Evolutionary conservation across 1,284 basidiomycete genomes (phyloP), one percentile per base, ranked within the genome.

Genomic region (Agroathelia rolfsii): DNA sequence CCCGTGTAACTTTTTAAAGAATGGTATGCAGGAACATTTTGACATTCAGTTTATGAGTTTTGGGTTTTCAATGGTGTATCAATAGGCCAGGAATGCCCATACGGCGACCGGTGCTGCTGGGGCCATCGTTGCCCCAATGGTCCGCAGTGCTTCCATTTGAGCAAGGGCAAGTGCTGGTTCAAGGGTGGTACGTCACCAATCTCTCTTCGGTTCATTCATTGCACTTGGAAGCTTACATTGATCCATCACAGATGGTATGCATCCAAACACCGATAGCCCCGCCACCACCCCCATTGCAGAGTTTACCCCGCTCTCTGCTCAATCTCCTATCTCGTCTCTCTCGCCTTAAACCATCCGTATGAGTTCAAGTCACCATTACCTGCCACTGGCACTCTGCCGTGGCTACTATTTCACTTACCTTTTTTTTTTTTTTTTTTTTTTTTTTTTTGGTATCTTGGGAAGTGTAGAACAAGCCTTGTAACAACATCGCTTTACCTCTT

Each of bases 41-140:
- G 35, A 9, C 15, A 13, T 24, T 17, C 15, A 9, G 13, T 19
- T 24, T 26, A 12, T 4, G 4, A 16, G 14, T 20, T 28, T 25
- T 9, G 3, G 9, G 12, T 27, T 5, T 12, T 20, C 12, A 13
- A 14, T 41, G 19, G 29, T 16, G 32, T 26, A 33, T 22, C 30
- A 11, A n/a, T 39, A 84, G 81, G 78, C 23, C 56, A 76, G 18
- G 64, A 65, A 32, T 85, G 81, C 42, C 77, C 80, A 5, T 76
- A 74, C 41, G 80, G 76, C 28, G 68, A 72, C 25, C 59, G 59
- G 38, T 85, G 81, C 46, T 83, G 80, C 52, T 84, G 81, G 79
- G 81, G 81, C 4, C 81, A 85, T 51, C 60, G 70, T n/a, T 85
- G 81, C 49, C 81, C 81, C 8, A 78, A 76, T 43, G 82, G 82